Evolutionary conservation across 106 monocot species (phyloP).

Genomic region (Acorus calamus): DNA sequence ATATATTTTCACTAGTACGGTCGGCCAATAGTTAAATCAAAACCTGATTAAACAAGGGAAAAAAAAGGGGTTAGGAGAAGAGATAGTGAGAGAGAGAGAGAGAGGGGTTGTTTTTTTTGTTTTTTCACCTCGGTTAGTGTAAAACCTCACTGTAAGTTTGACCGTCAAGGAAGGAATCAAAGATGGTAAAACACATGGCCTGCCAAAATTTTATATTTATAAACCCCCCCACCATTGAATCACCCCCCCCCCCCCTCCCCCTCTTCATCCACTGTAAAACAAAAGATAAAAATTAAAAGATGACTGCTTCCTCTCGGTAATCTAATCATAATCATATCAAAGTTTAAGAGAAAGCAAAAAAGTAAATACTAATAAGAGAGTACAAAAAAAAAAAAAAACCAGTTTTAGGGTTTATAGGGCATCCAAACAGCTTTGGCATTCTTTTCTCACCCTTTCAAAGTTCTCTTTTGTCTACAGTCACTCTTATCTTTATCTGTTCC

Average conservation of each 20-base stretch:
- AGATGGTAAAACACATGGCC: constrained; percentile 64
- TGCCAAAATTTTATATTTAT: background rate
- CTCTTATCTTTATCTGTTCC: too few relatives aligned
- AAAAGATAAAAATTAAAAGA: constrained; percentile 5
- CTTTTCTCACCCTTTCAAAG: too few relatives aligned
- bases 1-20: too few relatives aligned
- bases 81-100: background rate
- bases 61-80: background rate
- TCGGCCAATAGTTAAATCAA: background rate
- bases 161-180: constrained; percentile 59
- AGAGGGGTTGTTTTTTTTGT: background rate
- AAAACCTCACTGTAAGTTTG: constrained; percentile 50
- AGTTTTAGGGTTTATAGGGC: background rate
- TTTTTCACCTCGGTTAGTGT: constrained; percentile 33
- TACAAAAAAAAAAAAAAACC: background rate
- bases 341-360: background rate
- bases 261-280: constrained; percentile 16
- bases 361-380: background rate
- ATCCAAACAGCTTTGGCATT: too few relatives aligned
- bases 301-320: constrained; percentile 24
- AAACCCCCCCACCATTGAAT: too few relatives aligned
- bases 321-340: constrained; percentile 42
- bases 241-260: background rate
- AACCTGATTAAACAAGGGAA: background rate
- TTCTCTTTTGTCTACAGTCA: too few relatives aligned